Base-by-base conservation (phyloP, 2,329 filamentous ascomycete genomes). In the Macrophomina pseudophaseolina region DNA sequence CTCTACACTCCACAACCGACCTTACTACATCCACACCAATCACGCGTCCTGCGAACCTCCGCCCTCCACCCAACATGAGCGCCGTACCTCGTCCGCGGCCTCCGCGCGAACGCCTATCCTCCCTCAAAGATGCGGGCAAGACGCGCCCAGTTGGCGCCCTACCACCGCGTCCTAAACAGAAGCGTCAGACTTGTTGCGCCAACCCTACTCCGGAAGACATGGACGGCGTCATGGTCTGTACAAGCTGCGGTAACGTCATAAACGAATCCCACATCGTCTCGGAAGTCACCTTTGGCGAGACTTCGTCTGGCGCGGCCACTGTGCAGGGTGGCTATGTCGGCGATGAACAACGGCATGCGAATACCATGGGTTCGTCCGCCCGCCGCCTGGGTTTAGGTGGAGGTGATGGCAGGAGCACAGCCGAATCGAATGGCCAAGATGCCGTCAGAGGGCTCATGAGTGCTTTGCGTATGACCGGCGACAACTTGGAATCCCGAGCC, bases 231-330 rank as follows among this genome's bases (percentile, higher is more conserved):
- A 80, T 82, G 69, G 84, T 92, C 71, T 98, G 95, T 80, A 87
- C 89, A 68, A 90, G 88, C 54, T 98, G 95, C 78, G 94, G 93
- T 85, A 90, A 88, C 68, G 88, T 97, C 71, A 87, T 94, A 66
- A 90, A 91, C 72, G 91, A 96, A 75, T 90, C 88, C 75, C 93
- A 96, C 74, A 97, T 98, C 69, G 94, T 97, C 67, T 88, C 93
- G 58, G 95, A 99, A 78, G 88, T 98, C 69, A 90, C 90, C 28
- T 99, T 98, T 74, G 93, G 93, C 70, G 94, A 99, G 81, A 91
- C 88, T 33, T 88, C 92, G 0, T 89, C 88, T 40, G 95, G 95
- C 73, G 93, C 92, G 58, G 94, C 94, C 63, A 87, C 96, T 60
- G 93, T 97, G 18, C 93, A 97, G 77, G 95, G 95, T 76, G 94